These are phyloP conservation scores for Heliamphora pulchella DNA, from an alignment of 179 eudicot genomes.

Conservation along the genomic window DNA sequence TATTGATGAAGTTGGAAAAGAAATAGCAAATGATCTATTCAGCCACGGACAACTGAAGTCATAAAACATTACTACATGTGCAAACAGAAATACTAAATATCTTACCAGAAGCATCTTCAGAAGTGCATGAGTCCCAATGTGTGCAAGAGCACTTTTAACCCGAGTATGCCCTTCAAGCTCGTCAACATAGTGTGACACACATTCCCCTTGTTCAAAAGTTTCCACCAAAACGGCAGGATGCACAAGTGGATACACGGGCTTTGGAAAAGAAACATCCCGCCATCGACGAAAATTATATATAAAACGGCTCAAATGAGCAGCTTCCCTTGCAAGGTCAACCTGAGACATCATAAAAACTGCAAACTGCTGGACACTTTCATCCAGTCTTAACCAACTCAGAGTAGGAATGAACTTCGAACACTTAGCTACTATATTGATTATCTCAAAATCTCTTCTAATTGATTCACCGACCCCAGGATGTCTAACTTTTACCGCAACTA, in stretches of 20 bases:
- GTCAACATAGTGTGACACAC: constrained; percentile 86
- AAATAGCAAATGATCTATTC: not conserved
- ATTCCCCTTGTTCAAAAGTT: constrained; percentile 89
- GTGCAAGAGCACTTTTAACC: constrained; percentile 77
- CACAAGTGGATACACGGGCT: constrained; percentile 90
- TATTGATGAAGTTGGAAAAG: not conserved
- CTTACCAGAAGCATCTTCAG: constrained; percentile 93
- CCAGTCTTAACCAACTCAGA: constrained; percentile 88
- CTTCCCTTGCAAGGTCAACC: constrained; percentile 96
- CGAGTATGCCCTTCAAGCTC: constrained; percentile 64
- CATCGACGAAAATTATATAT: constrained; percentile 86
- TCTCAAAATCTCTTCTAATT: constrained; percentile 84
- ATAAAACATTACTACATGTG: not conserved
- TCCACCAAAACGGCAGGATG: constrained; percentile 98
- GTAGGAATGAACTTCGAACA: constrained; percentile 68
- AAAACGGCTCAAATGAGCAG: constrained; percentile 91
- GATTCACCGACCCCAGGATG: constrained; percentile 97
- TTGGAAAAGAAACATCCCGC: constrained; percentile 96
- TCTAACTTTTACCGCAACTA: constrained; percentile 93
- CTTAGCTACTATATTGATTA: constrained; percentile 74
- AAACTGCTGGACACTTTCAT: constrained; percentile 97
- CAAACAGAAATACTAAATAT: not conserved
- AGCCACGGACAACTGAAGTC: not conserved
- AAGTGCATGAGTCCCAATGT: constrained; percentile 96
- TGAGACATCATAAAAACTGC: constrained; percentile 98